Evolutionary conservation across 2,329 filamentous ascomycete species (phyloP), one percentile per base, ranked within the genome.

Genomic region (Cladophialophora yegresii): DNA sequence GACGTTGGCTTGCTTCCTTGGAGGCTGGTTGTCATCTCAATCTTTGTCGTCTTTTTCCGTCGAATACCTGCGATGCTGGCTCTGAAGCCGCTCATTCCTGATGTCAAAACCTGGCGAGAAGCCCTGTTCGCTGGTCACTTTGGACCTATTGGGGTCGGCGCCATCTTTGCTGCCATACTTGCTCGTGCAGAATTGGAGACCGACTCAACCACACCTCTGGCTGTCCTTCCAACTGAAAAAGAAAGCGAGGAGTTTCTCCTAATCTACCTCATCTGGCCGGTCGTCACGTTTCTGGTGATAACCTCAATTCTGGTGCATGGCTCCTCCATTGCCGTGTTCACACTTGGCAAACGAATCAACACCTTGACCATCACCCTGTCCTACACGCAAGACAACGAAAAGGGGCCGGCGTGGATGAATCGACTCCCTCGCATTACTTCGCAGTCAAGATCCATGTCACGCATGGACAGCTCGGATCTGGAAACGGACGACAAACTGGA

Each of bases 251-350:
- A 88, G 70, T 89, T 89, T 69, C 84, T 86, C 33, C 82, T 97
- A 33, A 87, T 98, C 58, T 85, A 90, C 61, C 80, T 96, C 30
- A 96, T 99, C 54, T 99, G 95, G 95, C 95, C 95, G 0, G 93
- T 99, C 64, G 91, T 91, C 0, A 92, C 91, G 0, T 99, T 99
- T 77, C 81, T 99, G 73, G 93, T 99, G 66, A 91, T 99, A 59
- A 85, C 90, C 3, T 99, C 95, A 12, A 99, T 99, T 72, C 79
- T 98, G 43, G 91, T 99, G 1, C 95, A 99, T 73, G 95, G 95
- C 23, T 98, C 95, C n/a, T 98, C 95, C 0, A 90, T 99, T 71
- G 95, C 95, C 4, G 95, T 99, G 8, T 99, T 99, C 73, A 98
- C 95, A 0, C 85, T 99, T 1, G 95, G 95, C 72, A 99, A 98